Evolutionary conservation across 495 filamentous ascomycete genomes (phyloP), one percentile per base, ranked within the genome.

Genomic region (Penicillium cosmopolitanum): DNA sequence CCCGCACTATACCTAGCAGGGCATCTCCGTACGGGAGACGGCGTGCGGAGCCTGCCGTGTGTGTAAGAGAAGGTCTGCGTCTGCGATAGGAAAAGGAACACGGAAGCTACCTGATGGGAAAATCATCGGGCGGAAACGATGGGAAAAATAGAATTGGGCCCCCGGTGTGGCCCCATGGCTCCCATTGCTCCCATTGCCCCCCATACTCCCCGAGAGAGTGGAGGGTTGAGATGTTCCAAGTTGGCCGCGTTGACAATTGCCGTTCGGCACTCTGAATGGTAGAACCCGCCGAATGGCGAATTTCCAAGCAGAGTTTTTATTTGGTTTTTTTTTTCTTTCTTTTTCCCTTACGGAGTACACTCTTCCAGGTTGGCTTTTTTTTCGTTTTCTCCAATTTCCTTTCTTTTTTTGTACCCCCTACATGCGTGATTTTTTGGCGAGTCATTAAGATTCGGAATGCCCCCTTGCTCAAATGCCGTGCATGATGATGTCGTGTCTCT

Each of bases 1-100:
- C 36, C 36, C 42, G 19, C 19, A 44, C 42, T 44, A 44, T 7
- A 44, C 42, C 42, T 44, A 44, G n/a, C 15, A 48, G 46, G 46
- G 46, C 19, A 23, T 28, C 46, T 48, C 46, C 46, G 46, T 23
- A 58, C 58, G 58, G 62, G 57, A 62, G 35, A 36, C 60, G 65
- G 65, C 47, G 54, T 48, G 63, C 67, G 62, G 65, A 66, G 65
- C 52, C 58, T 61, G 60, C 67, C 67, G 67, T 33, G 18, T 33
- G 18, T 18, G 31, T 18, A 15, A 43, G 40, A 13, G 12, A 15
- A 19, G 42, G 13, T 44, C 4, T 19, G 15, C 8, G n/a, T 16
- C n/a, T 44, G 9, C 9, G 48, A 58, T 58, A 46, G 56, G 56
- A 60, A 60, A 60, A 50, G 35, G 1, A 18, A 23, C n/a, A 44